A percentile compares a stretch with the other conserved stretches of the same genome.
These are phyloP conservation scores for Hirsutella rhossiliensis DNA, from an alignment of 2,329 filamentous ascomycete genomes.

Conservation along the genomic window DNA sequence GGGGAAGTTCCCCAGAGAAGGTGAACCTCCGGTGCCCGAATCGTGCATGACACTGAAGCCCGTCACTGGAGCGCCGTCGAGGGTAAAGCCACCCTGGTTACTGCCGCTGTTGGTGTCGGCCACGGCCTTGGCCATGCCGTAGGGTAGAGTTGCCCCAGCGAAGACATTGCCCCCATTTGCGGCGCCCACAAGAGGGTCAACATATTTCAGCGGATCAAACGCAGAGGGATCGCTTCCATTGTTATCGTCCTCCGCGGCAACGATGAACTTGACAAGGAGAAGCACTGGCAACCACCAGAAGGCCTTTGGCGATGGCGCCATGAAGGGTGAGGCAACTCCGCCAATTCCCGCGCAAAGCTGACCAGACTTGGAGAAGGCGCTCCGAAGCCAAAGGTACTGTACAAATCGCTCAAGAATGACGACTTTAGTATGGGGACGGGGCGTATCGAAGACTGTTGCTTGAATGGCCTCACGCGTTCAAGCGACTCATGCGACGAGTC, in stretches of 20 bases:
- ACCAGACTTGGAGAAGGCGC: no score
- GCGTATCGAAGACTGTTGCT: no score
- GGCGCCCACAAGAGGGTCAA: slow-evolving; percentile 25
- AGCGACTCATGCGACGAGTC: no score
- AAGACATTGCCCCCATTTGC: slow-evolving; percentile 27
- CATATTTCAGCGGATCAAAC: slow-evolving; percentile 15
- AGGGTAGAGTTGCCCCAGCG: slow-evolving; percentile 28
- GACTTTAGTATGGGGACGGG: no score
- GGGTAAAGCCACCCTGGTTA: slow-evolving; percentile 45
- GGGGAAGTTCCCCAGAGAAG: slow-evolving; percentile 62
- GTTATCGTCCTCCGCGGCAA: background rate
- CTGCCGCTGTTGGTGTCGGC: slow-evolving; percentile 32
- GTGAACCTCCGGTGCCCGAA: slow-evolving; percentile 41
- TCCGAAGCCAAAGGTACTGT: no score
- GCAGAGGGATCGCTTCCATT: no score
- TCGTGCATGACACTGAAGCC: slow-evolving; percentile 49
- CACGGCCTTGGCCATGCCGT: slow-evolving; percentile 43
- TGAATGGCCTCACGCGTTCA: no score
- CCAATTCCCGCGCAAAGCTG: no score
- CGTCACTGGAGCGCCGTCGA: slow-evolving; percentile 34
- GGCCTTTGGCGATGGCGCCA: background rate
- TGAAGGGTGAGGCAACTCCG: no score
- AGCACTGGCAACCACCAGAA: background rate
- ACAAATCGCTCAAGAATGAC: no score
- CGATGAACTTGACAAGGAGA: background rate